Evolutionary conservation across 352 stramenopile genomes (phyloP).

Genomic region (Globisporangium echinulatum): DNA sequence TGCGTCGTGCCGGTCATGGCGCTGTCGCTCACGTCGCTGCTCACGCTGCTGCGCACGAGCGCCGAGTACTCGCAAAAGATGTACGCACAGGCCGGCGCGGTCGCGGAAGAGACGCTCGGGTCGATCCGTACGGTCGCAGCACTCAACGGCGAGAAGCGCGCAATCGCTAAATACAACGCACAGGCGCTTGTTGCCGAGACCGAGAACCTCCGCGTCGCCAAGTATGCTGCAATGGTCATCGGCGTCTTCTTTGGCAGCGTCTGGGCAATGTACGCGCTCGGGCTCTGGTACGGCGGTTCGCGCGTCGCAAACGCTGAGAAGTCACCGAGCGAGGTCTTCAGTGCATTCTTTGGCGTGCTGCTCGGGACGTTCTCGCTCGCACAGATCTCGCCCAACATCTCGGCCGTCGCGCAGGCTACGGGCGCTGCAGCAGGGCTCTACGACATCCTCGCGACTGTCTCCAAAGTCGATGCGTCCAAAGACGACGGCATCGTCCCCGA

Average conservation of each 20-base stretch:
- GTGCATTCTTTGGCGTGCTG: slow-evolving; percentile 34
- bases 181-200: slow-evolving; percentile 21
- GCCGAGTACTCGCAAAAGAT: slow-evolving; percentile 27
- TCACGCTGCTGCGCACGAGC: slow-evolving; percentile 18
- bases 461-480: slow-evolving; percentile 33
- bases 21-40: slow-evolving; percentile 24
- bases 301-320: slow-evolving; percentile 27
- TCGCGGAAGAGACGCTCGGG: slow-evolving; percentile 52
- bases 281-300: slow-evolving; percentile 50
- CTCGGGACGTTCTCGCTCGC: slow-evolving; percentile 33
- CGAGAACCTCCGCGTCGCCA: slow-evolving; percentile 23
- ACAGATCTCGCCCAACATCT: slow-evolving; percentile 37
- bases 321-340: slow-evolving; percentile 29
- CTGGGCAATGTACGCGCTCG: slow-evolving; percentile 38
- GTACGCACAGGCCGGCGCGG: slow-evolving; percentile 38
- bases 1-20: slow-evolving; percentile 38
- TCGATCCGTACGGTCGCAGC: slow-evolving; percentile 57
- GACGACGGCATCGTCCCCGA: slow-evolving; percentile 20
- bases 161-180: slow-evolving; percentile 32
- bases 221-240: slow-evolving; percentile 18
- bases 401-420: slow-evolving; percentile 28
- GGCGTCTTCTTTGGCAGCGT: slow-evolving; percentile 32
- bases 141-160: slow-evolving; percentile 32
- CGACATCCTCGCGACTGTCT: slow-evolving; percentile 40
- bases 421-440: slow-evolving; percentile 36